phyloP scores from a whole-genome alignment of 106 monocot genomes.

The Narthecium ossifragum region DNA sequence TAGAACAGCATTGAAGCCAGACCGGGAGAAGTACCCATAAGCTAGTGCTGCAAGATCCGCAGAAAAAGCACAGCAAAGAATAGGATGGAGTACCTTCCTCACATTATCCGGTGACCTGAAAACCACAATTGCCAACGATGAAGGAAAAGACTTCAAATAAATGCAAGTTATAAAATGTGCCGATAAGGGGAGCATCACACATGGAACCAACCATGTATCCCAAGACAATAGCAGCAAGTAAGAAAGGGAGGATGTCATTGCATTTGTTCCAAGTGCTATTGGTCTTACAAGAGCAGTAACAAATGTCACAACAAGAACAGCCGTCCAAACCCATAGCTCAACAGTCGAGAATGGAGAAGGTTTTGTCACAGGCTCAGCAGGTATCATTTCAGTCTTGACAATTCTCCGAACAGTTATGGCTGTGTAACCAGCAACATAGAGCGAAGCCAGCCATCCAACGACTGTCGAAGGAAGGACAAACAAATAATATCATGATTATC shows the following conservation, averaged over 20 bases:
- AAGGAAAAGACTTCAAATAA: background rate
- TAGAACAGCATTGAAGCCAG: slow-evolving; percentile 87
- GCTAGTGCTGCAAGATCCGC: slow-evolving; percentile 86
- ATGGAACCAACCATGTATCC: slow-evolving; percentile 89
- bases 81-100: slow-evolving; percentile 89
- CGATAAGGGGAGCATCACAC: slow-evolving; percentile 41
- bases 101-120: slow-evolving; percentile 62
- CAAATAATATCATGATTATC: too few species aligned
- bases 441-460: slow-evolving; percentile 94
- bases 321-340: slow-evolving; percentile 69
- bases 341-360: slow-evolving; percentile 65
- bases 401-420: slow-evolving; percentile 74
- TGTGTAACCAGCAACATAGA: slow-evolving; percentile 83
- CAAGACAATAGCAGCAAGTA: slow-evolving; percentile 79
- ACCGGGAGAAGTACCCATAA: slow-evolving; percentile 74
- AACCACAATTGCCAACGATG: background rate
- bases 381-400: slow-evolving; percentile 81
- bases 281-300: slow-evolving; percentile 50
- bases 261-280: slow-evolving; percentile 73
- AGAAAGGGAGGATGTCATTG: slow-evolving; percentile 81
- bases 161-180: background rate
- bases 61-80: slow-evolving; percentile 84
- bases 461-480: too few species aligned
- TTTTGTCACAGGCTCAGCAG: slow-evolving; percentile 84
- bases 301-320: slow-evolving; percentile 60